A percentile compares a stretch with the other conserved stretches of the same genome.
Evolutionary conservation across 345 rosid genomes (phyloP).

Genomic region (Durio zibethinus): DNA sequence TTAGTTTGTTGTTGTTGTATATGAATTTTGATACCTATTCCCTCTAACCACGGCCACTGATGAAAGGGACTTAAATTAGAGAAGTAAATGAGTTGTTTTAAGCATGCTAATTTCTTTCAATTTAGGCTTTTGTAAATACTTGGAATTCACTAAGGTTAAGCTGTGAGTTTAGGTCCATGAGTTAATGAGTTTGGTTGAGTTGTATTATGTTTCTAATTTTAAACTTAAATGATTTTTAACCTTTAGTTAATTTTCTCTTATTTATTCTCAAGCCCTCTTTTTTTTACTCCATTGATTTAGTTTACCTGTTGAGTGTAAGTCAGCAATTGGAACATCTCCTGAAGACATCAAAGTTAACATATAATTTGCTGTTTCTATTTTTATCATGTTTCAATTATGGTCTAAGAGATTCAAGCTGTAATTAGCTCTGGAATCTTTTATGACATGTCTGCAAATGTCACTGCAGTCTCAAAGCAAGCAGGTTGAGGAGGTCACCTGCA

Average conservation of each 20-base stretch:
- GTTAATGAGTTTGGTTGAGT: background rate
- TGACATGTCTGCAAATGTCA: conserved; percentile 60
- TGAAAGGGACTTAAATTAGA: background rate
- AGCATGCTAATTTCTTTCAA: background rate
- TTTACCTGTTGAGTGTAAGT: background rate
- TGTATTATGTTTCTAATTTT: background rate
- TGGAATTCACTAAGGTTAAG: background rate
- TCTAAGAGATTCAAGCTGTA: conserved; percentile 2
- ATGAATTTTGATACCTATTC: background rate
- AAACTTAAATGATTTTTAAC: background rate
- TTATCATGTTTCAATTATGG: background rate
- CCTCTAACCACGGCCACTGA: background rate
- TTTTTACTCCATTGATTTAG: background rate
- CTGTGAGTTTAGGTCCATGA: background rate
- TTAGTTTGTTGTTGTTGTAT: no score
- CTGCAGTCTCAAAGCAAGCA: conserved; percentile 75
- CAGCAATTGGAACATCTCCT: background rate
- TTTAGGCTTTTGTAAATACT: background rate
- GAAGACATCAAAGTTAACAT: background rate
- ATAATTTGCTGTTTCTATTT: background rate
- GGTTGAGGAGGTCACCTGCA: conserved; percentile 63
- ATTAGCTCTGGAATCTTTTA: conserved; percentile 26
- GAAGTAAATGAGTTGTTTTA: background rate
- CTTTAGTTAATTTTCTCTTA: background rate
- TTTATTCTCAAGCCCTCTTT: background rate